Evolutionary conservation across 495 filamentous ascomycete species (phyloP), one percentile per base, ranked within the genome.

Genomic region (Sabuloglossum arenarium): DNA sequence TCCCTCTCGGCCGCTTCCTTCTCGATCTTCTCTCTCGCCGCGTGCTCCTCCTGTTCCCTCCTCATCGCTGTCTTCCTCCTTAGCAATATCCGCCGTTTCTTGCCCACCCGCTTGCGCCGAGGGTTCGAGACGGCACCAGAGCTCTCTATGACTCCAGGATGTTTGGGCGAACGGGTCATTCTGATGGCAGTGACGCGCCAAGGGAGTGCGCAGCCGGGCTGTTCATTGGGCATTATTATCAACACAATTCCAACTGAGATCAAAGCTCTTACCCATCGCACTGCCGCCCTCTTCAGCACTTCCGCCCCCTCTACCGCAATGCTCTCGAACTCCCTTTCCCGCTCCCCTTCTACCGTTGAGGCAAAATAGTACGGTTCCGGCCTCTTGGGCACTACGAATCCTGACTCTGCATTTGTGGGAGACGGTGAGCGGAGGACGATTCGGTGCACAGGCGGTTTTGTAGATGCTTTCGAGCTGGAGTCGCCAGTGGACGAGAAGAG

Each of bases 81-180:
- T 24, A 73, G 30, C 25, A 68, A 62, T 46, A 79, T 73, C 56
- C 77, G 66, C 27, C 61, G 59, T 63, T 77, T 80, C 67, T 79
- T 80, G 0, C 74, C 73, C 25, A 70, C 68, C 52, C 71, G 65
- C 57, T 61, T 75, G 42, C 65, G 67, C 27, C 52, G 57, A 27
- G 29, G 55, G 27, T 9, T 47, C 24, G 16, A 21, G 14, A 24
- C 39, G 11, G 21, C 28, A n/a, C 29, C 37, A 21, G 37, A 16
- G 16, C 11, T 56, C 27, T 24, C n/a, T 12, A 31, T 29, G 34
- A 27, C 42, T 47, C 23, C 10, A 24, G 45, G 45, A 12, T 47
- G 19, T n/a, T 19, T 4, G 42, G 16, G 16, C 27, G 10, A 11
- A 58, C 46, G 11, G 34, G n/a, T 8, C 6, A 43, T 19, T 3